Percentiles rank a stretch among this genome's conserved stretches.
Conservation (phyloP, 306 rosid species). For the Vigna nakashimae region DNA sequence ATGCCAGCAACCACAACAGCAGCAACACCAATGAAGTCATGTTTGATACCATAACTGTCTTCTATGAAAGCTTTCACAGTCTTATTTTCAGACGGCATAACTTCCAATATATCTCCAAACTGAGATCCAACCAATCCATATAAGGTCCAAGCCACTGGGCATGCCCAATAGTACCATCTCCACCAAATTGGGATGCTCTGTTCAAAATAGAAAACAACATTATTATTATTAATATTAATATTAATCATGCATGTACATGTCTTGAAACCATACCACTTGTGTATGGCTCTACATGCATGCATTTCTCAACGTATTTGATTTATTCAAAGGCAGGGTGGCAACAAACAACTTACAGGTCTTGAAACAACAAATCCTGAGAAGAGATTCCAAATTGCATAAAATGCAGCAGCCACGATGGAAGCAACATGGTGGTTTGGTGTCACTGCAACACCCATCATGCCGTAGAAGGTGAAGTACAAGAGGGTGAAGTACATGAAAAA, state of each 20-base stretch:
- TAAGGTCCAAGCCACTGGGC: constrained; percentile 79
- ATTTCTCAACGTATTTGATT: not conserved
- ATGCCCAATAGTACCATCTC: constrained; percentile 84
- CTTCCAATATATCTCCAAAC: constrained; percentile 46
- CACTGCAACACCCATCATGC: constrained; percentile 66
- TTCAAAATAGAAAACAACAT: not conserved
- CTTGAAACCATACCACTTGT: too few species aligned
- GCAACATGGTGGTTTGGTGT: constrained; percentile 70
- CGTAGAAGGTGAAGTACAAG: constrained; percentile 70
- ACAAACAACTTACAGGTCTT: constrained; percentile 55
- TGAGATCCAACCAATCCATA: constrained; percentile 81
- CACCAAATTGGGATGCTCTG: constrained; percentile 68
- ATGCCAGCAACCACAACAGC: constrained; percentile 51
- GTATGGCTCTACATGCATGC: too few species aligned
- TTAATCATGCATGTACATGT: too few species aligned
- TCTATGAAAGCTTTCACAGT: constrained; percentile 41
- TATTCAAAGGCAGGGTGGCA: not conserved
- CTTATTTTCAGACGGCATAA: not conserved
- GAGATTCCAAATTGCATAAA: constrained; percentile 66
- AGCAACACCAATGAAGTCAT: constrained; percentile 52
- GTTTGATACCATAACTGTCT: constrained; percentile 51
- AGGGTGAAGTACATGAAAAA: constrained; percentile 69
- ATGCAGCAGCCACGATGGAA: constrained; percentile 63
- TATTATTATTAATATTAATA: too few species aligned
- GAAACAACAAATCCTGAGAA: constrained; percentile 66